These are phyloP conservation scores for Echites panduratus DNA, from an alignment of 257 asterid species.

Conservation along the genomic window DNA sequence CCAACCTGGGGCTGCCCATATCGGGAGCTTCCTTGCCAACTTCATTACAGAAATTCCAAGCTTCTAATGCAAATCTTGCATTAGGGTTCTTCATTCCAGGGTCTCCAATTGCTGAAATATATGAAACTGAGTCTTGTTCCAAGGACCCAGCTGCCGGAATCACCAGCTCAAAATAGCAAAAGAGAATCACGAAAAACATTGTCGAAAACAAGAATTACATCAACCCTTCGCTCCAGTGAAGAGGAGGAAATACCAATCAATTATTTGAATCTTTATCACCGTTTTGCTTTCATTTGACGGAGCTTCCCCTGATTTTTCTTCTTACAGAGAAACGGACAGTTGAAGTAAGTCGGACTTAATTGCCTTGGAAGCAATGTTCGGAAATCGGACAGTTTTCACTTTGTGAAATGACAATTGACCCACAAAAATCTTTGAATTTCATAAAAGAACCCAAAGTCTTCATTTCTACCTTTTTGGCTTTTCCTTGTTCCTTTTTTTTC, in stretches of 20 bases:
- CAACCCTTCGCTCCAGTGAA: background rate
- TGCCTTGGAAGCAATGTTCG: slow-evolving; percentile 3
- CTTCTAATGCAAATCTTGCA: slow-evolving; percentile 77
- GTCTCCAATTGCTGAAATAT: slow-evolving; percentile 63
- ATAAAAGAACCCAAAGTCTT: background rate
- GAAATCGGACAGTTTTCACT: background rate
- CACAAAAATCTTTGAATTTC: background rate
- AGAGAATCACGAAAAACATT: slow-evolving; percentile 14
- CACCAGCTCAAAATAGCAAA: slow-evolving; percentile 18
- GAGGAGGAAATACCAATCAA: background rate
- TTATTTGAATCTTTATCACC: background rate
- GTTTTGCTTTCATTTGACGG: background rate
- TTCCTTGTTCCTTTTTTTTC: too few species aligned
- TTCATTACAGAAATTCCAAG: slow-evolving; percentile 93
- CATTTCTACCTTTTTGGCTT: too few species aligned
- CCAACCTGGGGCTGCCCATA: slow-evolving; percentile 86
- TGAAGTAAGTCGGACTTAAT: background rate
- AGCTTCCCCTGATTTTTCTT: background rate
- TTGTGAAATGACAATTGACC: background rate
- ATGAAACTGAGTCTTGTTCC: slow-evolving; percentile 21
- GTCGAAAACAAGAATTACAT: slow-evolving; percentile 18
- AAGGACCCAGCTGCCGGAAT: slow-evolving; percentile 15
- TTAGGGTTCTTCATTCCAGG: slow-evolving; percentile 83
- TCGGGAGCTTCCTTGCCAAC: slow-evolving; percentile 71
- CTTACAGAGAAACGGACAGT: background rate